These are phyloP conservation scores for Perilla frutescens DNA, from an alignment of 257 asterid genomes.

Conservation along the genomic window DNA sequence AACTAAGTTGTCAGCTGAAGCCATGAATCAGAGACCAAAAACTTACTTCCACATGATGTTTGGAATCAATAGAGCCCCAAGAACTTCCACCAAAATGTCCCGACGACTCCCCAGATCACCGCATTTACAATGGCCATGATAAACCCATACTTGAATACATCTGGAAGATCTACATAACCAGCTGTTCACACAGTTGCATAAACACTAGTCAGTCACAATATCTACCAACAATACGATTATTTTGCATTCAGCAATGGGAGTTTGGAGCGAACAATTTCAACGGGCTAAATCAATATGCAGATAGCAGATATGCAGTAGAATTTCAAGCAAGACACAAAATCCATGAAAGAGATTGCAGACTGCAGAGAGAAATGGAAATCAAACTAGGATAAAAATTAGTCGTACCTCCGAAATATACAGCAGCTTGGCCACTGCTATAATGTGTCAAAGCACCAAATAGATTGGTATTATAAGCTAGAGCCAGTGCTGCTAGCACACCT, in stretches of 20 bases:
- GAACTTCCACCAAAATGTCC: slow-evolving; percentile 95
- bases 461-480: slow-evolving; percentile 88
- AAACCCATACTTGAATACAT: slow-evolving; percentile 83
- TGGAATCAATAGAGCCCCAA: slow-evolving; percentile 74
- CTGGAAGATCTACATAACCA: slow-evolving; percentile 93
- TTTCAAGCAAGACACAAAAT: slow-evolving; percentile 7
- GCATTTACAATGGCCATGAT: slow-evolving; percentile 85
- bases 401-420: slow-evolving; percentile 93
- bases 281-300: background rate
- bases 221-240: background rate
- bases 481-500: slow-evolving; percentile 78
- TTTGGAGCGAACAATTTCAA: background rate
- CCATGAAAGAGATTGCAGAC: background rate
- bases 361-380: slow-evolving; percentile 4
- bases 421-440: slow-evolving; percentile 99
- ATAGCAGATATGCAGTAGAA: background rate
- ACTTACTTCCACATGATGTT: slow-evolving; percentile 35
- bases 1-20: slow-evolving; percentile 40
- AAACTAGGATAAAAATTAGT: background rate
- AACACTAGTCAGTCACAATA: slow-evolving; percentile 30
- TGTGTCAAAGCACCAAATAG: slow-evolving; percentile 94
- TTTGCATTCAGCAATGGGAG: background rate
- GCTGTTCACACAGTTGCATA: slow-evolving; percentile 58
- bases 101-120: slow-evolving; percentile 74
- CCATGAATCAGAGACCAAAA: slow-evolving; percentile 34